Conservation (phyloP, 495 filamentous ascomycete genomes). For the Aspergillus nidulans region DNA sequence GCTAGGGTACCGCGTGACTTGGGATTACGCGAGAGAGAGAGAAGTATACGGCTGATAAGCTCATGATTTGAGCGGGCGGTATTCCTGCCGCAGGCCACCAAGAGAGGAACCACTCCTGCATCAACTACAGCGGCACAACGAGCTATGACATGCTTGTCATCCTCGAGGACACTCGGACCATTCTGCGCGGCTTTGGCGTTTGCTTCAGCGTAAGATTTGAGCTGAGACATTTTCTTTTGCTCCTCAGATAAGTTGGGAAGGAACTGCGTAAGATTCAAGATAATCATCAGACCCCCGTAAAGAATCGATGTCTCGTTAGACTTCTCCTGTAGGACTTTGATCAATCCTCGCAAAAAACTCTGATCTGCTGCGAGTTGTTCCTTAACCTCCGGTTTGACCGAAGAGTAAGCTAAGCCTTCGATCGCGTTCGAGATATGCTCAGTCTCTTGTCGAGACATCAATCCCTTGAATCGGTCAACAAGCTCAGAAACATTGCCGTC, state of each 20-base stretch:
- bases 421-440: conserved; percentile 62
- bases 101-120: conserved; percentile 65
- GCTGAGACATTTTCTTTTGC: conserved; percentile 80
- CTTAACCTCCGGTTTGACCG: conserved; percentile 76
- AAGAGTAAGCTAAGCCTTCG: conserved; percentile 90
- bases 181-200: conserved; percentile 51
- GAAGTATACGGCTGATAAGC: conserved; percentile 66
- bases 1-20: conserved; percentile 71
- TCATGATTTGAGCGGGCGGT: conserved; percentile 64
- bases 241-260: conserved; percentile 78
- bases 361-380: conserved; percentile 67
- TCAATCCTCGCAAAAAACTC: conserved; percentile 59
- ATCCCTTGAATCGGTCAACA: conserved; percentile 69
- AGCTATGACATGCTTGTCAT: conserved; percentile 66
- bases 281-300: conserved; percentile 79
- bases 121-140: conserved; percentile 76
- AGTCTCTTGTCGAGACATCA: conserved; percentile 61
- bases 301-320: conserved; percentile 62
- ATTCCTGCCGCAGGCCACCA: conserved; percentile 63
- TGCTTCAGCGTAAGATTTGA: conserved; percentile 90
- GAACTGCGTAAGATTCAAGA: conserved; percentile 79
- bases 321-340: conserved; percentile 58
- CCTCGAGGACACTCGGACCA: conserved; percentile 62
- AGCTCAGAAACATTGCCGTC: conserved; percentile 64
- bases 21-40: conserved; percentile 66